These are phyloP conservation scores for Albatrellus ellisii DNA, from an alignment of 768 basidiomycete genomes.

Conservation along the genomic window DNA sequence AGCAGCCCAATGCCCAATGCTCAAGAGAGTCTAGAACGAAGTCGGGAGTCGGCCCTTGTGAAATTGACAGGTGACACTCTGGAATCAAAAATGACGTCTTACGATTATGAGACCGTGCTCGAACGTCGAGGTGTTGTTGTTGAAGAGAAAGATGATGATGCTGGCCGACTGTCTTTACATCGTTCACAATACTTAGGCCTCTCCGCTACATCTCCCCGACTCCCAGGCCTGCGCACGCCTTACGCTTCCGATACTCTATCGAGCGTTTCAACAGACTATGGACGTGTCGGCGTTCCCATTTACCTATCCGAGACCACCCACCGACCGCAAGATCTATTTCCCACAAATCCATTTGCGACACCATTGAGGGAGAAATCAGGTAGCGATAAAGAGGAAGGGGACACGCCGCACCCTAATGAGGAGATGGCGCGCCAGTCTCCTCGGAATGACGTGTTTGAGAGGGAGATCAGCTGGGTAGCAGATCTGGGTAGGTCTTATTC, in stretches of 20 bases:
- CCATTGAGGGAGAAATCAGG: constrained; percentile 51
- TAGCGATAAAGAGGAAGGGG: constrained; percentile 58
- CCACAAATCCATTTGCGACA: constrained; percentile 59
- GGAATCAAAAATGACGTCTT: constrained; percentile 2
- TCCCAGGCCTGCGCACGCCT: constrained; percentile 25
- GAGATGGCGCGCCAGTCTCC: constrained; percentile 17
- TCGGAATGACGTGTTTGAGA: constrained; percentile 20
- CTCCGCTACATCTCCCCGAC: constrained; percentile 24
- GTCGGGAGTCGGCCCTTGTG: constrained; percentile 11
- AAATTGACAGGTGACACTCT: constrained; percentile 12
- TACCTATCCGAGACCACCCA: constrained; percentile 32
- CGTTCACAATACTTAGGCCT: constrained; percentile 28
- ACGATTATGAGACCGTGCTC: constrained; percentile 8
- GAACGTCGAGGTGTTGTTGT: constrained; percentile 12
- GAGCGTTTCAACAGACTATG: constrained; percentile 30
- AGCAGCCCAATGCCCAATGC: constrained; percentile 10
- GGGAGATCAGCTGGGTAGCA: constrained; percentile 67
- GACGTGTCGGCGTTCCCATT: constrained; percentile 35
- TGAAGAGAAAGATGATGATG: constrained; percentile 13
- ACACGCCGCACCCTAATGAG: constrained; percentile 37
- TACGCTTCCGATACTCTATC: constrained; percentile 44
- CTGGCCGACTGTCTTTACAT: constrained; percentile 22
- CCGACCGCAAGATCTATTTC: constrained; percentile 45
- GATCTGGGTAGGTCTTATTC: constrained; percentile 40
- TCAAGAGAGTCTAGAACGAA: constrained; percentile 13